A percentile compares a stretch with the other conserved stretches of the same genome.
phyloP scores from a whole-genome alignment of 202 grass and related monocot species.

The Setaria viridis region DNA sequence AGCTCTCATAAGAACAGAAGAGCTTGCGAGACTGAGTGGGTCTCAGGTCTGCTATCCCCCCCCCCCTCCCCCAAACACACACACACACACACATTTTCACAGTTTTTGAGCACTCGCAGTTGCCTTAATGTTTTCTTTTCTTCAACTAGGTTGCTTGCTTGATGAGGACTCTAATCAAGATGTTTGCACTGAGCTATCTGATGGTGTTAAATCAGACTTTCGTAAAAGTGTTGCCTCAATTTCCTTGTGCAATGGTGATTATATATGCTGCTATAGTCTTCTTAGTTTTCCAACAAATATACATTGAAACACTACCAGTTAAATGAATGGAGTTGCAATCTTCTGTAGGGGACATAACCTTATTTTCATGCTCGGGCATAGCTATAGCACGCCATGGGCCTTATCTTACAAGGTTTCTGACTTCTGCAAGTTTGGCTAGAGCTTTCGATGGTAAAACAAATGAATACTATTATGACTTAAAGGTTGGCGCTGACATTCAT shows the following conservation, averaged over 20 bases:
- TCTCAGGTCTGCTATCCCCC: slow-evolving; percentile 23
- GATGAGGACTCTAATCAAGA: background rate
- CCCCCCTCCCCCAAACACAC: background rate
- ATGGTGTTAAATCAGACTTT: background rate
- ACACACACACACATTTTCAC: background rate
- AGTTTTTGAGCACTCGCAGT: background rate
- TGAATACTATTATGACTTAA: background rate
- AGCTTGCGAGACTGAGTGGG: slow-evolving; percentile 23
- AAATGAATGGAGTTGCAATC: slow-evolving; percentile 8
- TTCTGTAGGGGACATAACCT: slow-evolving; percentile 2
- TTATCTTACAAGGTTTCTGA: background rate
- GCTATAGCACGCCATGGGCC: background rate
- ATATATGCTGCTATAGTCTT: background rate
- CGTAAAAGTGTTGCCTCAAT: slow-evolving; percentile 41
- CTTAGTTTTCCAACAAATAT: background rate
- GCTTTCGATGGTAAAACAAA: background rate
- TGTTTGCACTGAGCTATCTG: slow-evolving; percentile 8
- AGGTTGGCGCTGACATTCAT: slow-evolving; percentile 19
- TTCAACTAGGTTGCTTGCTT: background rate
- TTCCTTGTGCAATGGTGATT: slow-evolving; percentile 11
- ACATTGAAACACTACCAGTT: background rate
- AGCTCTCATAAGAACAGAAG: slow-evolving; percentile 6
- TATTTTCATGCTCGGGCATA: slow-evolving; percentile 44
- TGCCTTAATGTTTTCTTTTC: slow-evolving; percentile 11
- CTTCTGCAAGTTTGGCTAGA: slow-evolving; percentile 47